These are phyloP conservation scores for Cruciata laevipes DNA, from an alignment of 257 asterid genomes.

Conservation along the genomic window DNA sequence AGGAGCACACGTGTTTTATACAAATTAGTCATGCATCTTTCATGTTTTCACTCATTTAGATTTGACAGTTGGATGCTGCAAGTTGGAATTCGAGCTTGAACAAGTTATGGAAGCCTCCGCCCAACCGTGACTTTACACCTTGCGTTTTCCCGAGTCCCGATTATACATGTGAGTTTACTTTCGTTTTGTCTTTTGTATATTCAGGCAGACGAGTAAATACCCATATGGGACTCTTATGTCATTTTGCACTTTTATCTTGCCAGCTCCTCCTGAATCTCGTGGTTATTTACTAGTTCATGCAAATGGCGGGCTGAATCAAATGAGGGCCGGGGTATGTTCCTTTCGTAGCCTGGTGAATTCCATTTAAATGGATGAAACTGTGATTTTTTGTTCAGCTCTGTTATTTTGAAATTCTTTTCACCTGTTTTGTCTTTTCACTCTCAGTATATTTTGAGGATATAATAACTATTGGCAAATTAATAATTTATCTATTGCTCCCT, in stretches of 20 bases:
- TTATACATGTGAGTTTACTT: constrained; percentile 48
- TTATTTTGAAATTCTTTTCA: not conserved
- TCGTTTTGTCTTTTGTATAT: constrained; percentile 4
- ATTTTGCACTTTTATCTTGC: constrained; percentile 14
- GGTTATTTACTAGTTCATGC: constrained; percentile 89
- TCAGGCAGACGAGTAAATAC: too few species aligned
- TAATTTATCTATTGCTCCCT: not conserved
- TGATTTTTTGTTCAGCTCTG: constrained; percentile 5
- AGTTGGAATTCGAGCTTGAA: constrained; percentile 30
- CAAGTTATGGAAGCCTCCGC: constrained; percentile 76
- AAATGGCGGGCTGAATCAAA: constrained; percentile 97
- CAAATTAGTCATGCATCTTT: constrained; percentile 41
- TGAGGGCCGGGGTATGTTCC: constrained; percentile 86
- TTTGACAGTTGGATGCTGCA: constrained; percentile 72
- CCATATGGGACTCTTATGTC: not conserved
- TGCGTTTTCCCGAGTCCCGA: constrained; percentile 58
- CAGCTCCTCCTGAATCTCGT: constrained; percentile 69
- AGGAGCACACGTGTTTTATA: constrained; percentile 18
- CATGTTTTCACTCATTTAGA: constrained; percentile 78
- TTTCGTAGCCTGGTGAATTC: constrained; percentile 11
- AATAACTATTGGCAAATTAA: not conserved
- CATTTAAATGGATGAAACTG: not conserved
- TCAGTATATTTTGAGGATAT: not conserved
- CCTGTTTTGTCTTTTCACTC: not conserved
- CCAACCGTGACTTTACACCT: constrained; percentile 63